Percentiles rank a stretch among this genome's conserved stretches.
Evolutionary conservation across 371 early-diverging fungal species (phyloP).

Genomic region (Mucor piriformis): DNA sequence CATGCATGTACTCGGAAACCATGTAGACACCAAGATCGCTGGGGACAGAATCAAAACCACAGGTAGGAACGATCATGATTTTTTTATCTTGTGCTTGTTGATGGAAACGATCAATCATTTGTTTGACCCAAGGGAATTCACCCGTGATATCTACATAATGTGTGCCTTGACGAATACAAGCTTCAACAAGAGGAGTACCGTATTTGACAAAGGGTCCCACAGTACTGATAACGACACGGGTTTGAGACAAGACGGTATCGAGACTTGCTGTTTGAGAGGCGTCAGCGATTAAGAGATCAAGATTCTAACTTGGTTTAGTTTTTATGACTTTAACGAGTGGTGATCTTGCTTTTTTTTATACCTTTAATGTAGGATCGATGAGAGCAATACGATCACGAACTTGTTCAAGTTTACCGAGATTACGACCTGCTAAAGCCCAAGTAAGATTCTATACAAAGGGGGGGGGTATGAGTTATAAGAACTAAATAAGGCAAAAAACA

Average conservation of each 20-base stretch:
- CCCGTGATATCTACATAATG: constrained; percentile 95
- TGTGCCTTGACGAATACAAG: constrained; percentile 79
- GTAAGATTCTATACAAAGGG: constrained; percentile 49
- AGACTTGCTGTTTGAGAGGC: constrained; percentile 19
- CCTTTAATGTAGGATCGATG: constrained; percentile 19
- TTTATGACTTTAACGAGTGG: background rate
- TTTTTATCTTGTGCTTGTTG: constrained; percentile 66
- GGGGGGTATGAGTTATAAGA: too few species aligned
- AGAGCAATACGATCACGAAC: constrained; percentile 16
- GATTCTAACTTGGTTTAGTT: constrained; percentile 3
- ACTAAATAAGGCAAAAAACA: too few species aligned
- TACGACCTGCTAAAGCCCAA: constrained; percentile 39
- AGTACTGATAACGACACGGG: constrained; percentile 82
- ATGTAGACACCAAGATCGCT: constrained; percentile 69
- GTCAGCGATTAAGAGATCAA: constrained; percentile 26
- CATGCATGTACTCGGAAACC: constrained; percentile 55
- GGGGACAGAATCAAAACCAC: constrained; percentile 94
- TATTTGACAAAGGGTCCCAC: constrained; percentile 62
- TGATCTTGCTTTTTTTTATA: too few species aligned
- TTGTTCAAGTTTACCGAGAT: constrained; percentile 24
- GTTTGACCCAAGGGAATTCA: constrained; percentile 72
- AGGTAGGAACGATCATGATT: constrained; percentile 78
- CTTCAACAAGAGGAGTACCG: constrained; percentile 76
- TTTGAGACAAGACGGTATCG: constrained; percentile 52
- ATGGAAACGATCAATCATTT: constrained; percentile 70